These are phyloP conservation scores for Vickermania spadyakhi DNA, from an alignment of 208 protist genomes.

Conservation along the genomic window DNA sequence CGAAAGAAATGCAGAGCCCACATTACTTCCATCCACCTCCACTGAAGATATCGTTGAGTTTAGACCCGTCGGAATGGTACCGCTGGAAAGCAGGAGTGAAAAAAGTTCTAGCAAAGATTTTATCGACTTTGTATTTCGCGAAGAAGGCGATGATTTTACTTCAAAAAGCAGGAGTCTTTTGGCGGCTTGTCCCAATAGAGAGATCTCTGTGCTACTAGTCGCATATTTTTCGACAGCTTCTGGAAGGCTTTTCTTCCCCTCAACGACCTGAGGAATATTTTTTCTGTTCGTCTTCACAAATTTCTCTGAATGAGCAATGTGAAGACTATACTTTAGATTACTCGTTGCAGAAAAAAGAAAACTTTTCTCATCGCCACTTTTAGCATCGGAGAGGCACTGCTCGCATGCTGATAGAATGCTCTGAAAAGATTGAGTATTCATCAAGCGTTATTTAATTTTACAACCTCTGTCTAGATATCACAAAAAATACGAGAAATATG, in stretches of 20 bases:
- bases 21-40: background rate
- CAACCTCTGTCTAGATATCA: background rate
- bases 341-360: background rate
- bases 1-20: background rate
- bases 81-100: background rate
- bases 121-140: background rate
- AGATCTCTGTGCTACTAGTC: background rate
- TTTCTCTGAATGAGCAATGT: background rate
- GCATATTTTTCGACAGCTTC: background rate
- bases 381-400: background rate
- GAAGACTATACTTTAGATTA: slow-evolving; percentile 1
- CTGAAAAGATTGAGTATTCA: background rate
- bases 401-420: slow-evolving; percentile 1
- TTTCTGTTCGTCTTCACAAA: background rate
- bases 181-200: background rate
- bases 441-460: too few species aligned
- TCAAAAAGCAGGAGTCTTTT: background rate
- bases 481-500: slow-evolving; percentile 8
- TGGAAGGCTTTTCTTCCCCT: background rate
- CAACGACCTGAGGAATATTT: background rate
- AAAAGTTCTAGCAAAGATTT: background rate
- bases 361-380: background rate
- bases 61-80: background rate
- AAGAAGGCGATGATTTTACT: background rate
- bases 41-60: background rate